Conservation (phyloP, 2,329 filamentous ascomycete genomes). For the Diplocarpon rosae region DNA sequence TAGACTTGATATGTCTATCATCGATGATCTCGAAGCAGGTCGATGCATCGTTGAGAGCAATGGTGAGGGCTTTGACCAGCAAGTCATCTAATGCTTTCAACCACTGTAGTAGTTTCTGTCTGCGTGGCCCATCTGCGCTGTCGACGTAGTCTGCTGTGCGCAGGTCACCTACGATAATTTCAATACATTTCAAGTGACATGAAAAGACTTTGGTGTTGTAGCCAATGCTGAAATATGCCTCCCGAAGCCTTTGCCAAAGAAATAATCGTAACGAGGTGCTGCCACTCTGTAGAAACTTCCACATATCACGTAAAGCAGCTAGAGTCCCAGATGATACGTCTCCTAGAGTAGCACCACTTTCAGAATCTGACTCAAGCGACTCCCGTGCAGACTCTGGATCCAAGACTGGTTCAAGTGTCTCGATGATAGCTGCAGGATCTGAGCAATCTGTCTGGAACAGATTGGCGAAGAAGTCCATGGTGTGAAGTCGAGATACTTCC, state of each 20-base stretch:
- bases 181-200: conserved; percentile 75
- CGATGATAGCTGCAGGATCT: conserved; percentile 76
- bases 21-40: conserved; percentile 77
- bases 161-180: conserved; percentile 65
- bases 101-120: conserved; percentile 60
- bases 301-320: conserved; percentile 57
- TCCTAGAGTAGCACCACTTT: conserved; percentile 7
- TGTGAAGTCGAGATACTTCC: conserved; percentile 84
- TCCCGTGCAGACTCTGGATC: conserved; percentile 52
- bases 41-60: conserved; percentile 52
- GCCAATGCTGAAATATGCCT: conserved; percentile 76
- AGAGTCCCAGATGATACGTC: conserved; percentile 18
- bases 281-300: conserved; percentile 72
- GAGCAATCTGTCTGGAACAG: conserved; percentile 76
- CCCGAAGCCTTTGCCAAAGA: conserved; percentile 81
- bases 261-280: conserved; percentile 76
- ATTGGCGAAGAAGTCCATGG: conserved; percentile 89
- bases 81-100: conserved; percentile 72
- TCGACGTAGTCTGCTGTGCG: conserved; percentile 46
- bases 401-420: conserved; percentile 83
- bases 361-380: conserved; percentile 17
- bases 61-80: conserved; percentile 57
- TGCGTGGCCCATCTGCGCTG: conserved; percentile 50
- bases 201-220: conserved; percentile 83
- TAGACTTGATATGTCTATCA: conserved; percentile 62